Evolutionary conservation across 108 stramenopile species (phyloP).

Genomic region (Asterionellopsis glacialis): DNA sequence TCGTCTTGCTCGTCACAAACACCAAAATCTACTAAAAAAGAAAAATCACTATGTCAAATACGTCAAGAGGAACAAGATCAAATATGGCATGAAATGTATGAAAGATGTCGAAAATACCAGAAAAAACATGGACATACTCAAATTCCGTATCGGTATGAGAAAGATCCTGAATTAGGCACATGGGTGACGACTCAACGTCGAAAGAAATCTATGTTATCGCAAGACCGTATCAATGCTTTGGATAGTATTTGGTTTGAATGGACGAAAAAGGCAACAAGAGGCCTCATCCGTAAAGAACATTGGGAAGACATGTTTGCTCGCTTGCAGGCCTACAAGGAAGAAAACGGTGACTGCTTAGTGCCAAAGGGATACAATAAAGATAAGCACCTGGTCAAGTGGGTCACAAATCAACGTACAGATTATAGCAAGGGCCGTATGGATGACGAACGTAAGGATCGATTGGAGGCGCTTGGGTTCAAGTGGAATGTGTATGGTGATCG

Average conservation of each 20-base stretch:
- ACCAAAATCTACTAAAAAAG: no score
- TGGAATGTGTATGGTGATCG: conserved; percentile 42
- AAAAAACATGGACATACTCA: conserved; percentile 9
- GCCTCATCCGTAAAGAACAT: background rate
- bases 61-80: no score
- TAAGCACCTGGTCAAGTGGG: conserved; percentile 8
- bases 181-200: conserved; percentile 29
- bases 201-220: conserved; percentile 38
- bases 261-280: background rate
- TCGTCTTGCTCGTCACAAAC: no score
- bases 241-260: conserved; percentile 43
- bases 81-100: background rate
- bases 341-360: conserved; percentile 9
- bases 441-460: conserved; percentile 32
- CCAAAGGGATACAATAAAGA: conserved; percentile 12
- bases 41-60: no score
- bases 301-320: conserved; percentile 19
- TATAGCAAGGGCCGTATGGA: conserved; percentile 28
- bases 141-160: conserved; percentile 33
- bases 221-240: conserved; percentile 34
- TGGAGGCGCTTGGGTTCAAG: conserved; percentile 52
- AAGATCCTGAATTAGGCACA: conserved; percentile 19
- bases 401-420: conserved; percentile 31
- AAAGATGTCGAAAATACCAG: background rate
- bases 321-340: conserved; percentile 4